Percentiles rank a stretch among this genome's conserved stretches.
Conservation (phyloP, 2,329 filamentous ascomycete genomes). For the Triangularia verruculosa region DNA sequence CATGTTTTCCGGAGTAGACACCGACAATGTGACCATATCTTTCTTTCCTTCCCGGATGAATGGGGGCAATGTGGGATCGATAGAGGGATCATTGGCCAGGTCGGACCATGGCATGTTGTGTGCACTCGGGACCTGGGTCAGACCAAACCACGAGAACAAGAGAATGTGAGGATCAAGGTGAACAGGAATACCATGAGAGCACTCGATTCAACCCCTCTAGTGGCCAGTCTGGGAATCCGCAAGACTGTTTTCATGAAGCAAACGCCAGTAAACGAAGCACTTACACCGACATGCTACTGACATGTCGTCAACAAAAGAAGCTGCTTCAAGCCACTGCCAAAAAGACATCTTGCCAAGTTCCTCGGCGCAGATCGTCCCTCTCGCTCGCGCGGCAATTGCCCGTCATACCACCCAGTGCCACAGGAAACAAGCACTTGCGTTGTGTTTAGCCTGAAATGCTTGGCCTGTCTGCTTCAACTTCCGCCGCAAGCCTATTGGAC, state of each 20-base stretch:
- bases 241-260: neutral
- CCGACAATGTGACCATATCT: constrained; percentile 2
- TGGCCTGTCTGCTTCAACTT: neutral
- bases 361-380: constrained; percentile 1
- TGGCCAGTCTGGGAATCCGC: neutral
- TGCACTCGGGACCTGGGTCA: neutral
- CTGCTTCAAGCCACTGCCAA: neutral
- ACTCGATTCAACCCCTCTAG: neutral
- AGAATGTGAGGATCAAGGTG: neutral
- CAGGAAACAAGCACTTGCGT: neutral
- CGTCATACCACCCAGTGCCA: neutral
- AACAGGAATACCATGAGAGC: neutral
- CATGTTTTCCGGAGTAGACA: neutral
- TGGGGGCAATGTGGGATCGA: constrained; percentile 5
- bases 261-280: neutral
- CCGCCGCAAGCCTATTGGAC: constrained; percentile 13
- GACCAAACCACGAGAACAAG: neutral
- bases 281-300: neutral
- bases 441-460: constrained; percentile 21
- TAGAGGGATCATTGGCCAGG: constrained; percentile 11
- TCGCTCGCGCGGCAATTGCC: neutral
- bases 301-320: neutral
- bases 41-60: constrained; percentile 24
- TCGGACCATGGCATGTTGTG: constrained; percentile 1
- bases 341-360: constrained; percentile 1